Conservation (phyloP, 192 early-diverging fungal species). For the Dispira parvispora region DNA sequence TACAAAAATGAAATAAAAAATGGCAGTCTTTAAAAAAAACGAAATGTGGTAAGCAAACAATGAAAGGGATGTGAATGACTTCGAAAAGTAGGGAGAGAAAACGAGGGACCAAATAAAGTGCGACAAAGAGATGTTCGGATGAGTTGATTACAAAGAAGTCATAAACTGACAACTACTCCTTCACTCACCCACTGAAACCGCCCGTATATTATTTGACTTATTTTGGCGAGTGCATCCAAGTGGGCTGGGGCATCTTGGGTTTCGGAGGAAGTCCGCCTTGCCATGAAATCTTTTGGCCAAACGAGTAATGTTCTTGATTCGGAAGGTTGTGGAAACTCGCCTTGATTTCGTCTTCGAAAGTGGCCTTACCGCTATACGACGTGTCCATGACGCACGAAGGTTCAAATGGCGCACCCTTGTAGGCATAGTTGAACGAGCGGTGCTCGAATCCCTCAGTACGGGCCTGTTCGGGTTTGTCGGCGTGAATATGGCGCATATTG, state of each 20-base stretch:
- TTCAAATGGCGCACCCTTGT: constrained; percentile 29
- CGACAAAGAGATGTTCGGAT: too few species aligned
- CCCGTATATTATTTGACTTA: not conserved
- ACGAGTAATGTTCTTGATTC: constrained; percentile 28
- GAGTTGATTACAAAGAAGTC: too few species aligned
- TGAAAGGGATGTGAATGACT: too few species aligned
- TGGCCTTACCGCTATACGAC: constrained; percentile 29
- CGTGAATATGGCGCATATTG: constrained; percentile 27
- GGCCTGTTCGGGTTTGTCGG: constrained; percentile 28
- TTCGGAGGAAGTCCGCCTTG: constrained; percentile 29
- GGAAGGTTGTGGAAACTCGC: constrained; percentile 32
- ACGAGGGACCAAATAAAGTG: too few species aligned
- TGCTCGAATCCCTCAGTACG: constrained; percentile 33
- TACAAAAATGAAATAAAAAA: too few species aligned
- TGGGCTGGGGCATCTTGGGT: constrained; percentile 12
- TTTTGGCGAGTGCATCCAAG: constrained; percentile 6
- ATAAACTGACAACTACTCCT: too few species aligned
- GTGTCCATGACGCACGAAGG: constrained; percentile 31
- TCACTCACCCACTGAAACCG: too few species aligned
- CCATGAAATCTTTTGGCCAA: constrained; percentile 32
- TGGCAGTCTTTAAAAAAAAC: too few species aligned
- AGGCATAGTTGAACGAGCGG: constrained; percentile 34
- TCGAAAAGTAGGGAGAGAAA: too few species aligned
- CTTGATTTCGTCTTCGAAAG: constrained; percentile 34
- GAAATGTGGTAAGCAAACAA: too few species aligned